Percentiles rank a stretch among this genome's conserved stretches.
Conservation (phyloP, 1,139 yeast genomes). For the Arxiozyma slooffiae region DNA sequence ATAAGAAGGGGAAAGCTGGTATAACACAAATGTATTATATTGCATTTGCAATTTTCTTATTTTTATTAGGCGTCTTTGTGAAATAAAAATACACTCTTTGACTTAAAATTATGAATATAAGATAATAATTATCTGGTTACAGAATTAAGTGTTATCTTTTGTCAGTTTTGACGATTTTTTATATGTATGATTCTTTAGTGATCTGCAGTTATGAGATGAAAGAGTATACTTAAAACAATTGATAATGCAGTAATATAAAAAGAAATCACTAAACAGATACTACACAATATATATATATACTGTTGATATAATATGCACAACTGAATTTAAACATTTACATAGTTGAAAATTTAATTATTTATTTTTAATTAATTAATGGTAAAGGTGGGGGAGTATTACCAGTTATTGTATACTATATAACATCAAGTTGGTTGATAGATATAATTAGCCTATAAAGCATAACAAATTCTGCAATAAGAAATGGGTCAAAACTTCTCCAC, state of each 20-base stretch:
- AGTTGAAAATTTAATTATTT: no score
- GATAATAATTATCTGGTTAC: not conserved
- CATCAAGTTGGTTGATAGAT: not conserved
- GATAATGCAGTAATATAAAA: not conserved
- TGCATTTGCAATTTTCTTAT: constrained; percentile 28
- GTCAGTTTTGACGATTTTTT: not conserved
- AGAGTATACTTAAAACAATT: not conserved
- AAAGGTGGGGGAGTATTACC: no score
- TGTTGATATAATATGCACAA: no score
- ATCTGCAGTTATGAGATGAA: not conserved
- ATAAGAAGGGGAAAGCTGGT: constrained; percentile 15
- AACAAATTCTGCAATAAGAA: not conserved
- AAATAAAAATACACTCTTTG: constrained; percentile 10
- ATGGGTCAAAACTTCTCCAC: constrained; percentile 31
- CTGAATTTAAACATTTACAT: no score
- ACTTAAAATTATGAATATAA: not conserved
- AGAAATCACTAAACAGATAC: not conserved
- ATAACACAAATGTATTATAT: constrained; percentile 27
- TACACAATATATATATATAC: no score
- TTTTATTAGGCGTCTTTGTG: constrained; percentile 26
- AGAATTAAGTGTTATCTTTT: not conserved
- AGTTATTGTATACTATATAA: no score
- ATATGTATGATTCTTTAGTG: not conserved
- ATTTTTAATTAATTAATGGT: no score
- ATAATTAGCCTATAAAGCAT: not conserved